A percentile compares a stretch with the other conserved stretches of the same genome.
These are phyloP conservation scores for Thalia dealbata DNA, from an alignment of 176 grass and related monocot genomes.

Conservation along the genomic window DNA sequence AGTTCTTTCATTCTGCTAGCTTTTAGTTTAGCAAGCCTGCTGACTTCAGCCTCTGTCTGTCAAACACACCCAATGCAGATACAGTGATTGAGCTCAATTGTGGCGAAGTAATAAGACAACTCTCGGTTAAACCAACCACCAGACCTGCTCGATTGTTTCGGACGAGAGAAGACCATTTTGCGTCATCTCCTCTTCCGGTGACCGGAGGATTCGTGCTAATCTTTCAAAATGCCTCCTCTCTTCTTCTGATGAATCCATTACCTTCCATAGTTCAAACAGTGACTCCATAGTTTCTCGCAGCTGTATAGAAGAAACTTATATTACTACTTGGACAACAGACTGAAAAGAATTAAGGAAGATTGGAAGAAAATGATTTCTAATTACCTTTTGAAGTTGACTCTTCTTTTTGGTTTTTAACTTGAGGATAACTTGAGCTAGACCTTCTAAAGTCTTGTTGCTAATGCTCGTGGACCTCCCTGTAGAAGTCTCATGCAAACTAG, in stretches of 20 bases:
- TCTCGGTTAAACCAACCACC: neutral
- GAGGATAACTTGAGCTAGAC: conserved; percentile 49
- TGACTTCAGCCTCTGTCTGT: conserved; percentile 62
- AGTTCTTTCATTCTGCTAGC: conserved; percentile 80
- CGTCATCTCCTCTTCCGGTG: conserved; percentile 56
- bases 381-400: conserved; percentile 64
- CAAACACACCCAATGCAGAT: conserved; percentile 17
- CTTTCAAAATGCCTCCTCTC: conserved; percentile 53
- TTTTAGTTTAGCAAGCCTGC: conserved; percentile 74
- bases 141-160: conserved; percentile 77
- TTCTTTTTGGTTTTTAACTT: conserved; percentile 68
- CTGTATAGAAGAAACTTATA: conserved; percentile 28
- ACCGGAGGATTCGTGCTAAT: conserved; percentile 49
- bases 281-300: conserved; percentile 72
- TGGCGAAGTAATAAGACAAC: neutral
- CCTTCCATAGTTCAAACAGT: conserved; percentile 76
- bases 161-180: conserved; percentile 50
- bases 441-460: conserved; percentile 67
- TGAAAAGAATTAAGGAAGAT: conserved; percentile 16
- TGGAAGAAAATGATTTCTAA: conserved; percentile 10
- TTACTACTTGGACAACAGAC: neutral
- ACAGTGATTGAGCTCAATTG: neutral
- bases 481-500: conserved; percentile 73
- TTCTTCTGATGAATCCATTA: conserved; percentile 87
- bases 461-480: conserved; percentile 64